These are phyloP conservation scores for Kandelia obovata DNA, from an alignment of 345 rosid species.

Conservation along the genomic window DNA sequence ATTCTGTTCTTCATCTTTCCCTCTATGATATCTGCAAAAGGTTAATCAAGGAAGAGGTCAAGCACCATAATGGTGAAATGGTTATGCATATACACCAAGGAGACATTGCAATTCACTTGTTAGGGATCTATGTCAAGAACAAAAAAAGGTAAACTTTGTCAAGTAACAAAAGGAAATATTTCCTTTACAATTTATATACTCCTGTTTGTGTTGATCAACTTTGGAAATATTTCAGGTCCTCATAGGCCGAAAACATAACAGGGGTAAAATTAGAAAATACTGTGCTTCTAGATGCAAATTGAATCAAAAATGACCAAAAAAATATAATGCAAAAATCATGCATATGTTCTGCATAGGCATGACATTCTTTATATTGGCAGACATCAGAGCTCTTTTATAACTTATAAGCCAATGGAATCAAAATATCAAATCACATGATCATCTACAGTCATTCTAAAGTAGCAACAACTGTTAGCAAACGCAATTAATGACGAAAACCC, in stretches of 20 bases:
- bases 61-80: neutral
- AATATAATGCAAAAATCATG: no score
- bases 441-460: neutral
- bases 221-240: no score
- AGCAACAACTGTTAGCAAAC: neutral
- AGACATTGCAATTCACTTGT: neutral
- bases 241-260: no score
- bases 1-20: constrained; percentile 46
- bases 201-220: no score
- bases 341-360: no score
- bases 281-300: no score
- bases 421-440: neutral
- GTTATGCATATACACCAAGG: no score
- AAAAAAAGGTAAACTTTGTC: neutral
- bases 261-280: no score
- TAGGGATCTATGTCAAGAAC: neutral
- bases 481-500: no score
- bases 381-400: neutral
- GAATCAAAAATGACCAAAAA: no score
- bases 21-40: constrained; percentile 48
- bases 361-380: neutral
- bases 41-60: constrained; percentile 6
- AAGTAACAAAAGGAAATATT: neutral
- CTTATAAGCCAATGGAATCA: no score
- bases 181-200: no score